Percentiles rank a stretch among this genome's conserved stretches.
phyloP scores from a whole-genome alignment of 257 asterid species.

The Haberlea rhodopensis region DNA sequence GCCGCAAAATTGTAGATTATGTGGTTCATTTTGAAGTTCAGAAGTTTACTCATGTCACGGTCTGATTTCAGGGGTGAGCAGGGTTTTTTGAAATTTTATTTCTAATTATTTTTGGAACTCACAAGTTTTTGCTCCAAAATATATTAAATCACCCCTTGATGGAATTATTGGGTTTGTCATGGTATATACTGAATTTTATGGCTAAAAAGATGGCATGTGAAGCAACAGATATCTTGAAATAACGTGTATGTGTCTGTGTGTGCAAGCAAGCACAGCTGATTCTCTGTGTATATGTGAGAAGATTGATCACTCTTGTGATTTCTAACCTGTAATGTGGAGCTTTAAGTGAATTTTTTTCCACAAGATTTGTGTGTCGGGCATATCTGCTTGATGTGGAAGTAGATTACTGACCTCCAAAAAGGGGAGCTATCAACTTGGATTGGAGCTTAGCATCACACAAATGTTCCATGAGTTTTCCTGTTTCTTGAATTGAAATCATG shows the following conservation, averaged over 20 bases:
- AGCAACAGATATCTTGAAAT: slow-evolving; percentile 8
- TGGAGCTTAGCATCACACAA: neutral
- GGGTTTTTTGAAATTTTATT: neutral
- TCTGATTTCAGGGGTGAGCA: neutral
- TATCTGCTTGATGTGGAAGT: slow-evolving; percentile 5
- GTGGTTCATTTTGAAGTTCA: neutral
- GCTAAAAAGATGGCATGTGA: slow-evolving; percentile 2
- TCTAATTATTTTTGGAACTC: neutral
- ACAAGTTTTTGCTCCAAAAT: neutral
- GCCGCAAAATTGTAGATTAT: neutral
- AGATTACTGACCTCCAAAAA: neutral
- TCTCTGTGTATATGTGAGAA: neutral
- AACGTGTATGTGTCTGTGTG: neutral
- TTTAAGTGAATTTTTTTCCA: neutral
- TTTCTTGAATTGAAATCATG: neutral
- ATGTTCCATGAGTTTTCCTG: neutral
- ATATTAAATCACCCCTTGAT: neutral
- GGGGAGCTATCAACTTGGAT: neutral
- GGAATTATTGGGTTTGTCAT: neutral
- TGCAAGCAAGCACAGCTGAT: slow-evolving; percentile 1
- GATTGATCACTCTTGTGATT: slow-evolving; percentile 7
- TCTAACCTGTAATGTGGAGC: neutral
- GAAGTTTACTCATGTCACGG: neutral
- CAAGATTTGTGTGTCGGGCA: neutral
- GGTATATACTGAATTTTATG: slow-evolving; percentile 3